Percentiles rank a stretch among this genome's conserved stretches.
Conservation (phyloP, 1,139 yeast species). For the Magnusiomyces clavatus region DNA sequence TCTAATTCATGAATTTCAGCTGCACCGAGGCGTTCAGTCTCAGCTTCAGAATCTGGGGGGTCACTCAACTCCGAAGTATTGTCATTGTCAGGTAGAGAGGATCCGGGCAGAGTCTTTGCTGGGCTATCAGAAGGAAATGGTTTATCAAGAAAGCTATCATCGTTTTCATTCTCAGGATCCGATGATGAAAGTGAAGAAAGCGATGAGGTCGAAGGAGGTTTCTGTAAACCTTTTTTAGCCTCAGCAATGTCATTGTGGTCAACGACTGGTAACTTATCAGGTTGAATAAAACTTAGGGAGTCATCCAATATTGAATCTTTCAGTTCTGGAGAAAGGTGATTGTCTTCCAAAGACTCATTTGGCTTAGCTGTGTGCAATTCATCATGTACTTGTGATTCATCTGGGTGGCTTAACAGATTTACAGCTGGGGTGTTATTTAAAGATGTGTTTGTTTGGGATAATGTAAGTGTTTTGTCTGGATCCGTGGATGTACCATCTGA, state of each 20-base stretch:
- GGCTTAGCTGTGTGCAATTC: too few relatives aligned
- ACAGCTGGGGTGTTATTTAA: too few relatives aligned
- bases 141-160: constrained; percentile 6
- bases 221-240: neutral
- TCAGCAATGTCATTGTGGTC: constrained; percentile 1
- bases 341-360: too few relatives aligned
- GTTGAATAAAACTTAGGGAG: too few relatives aligned
- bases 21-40: constrained; percentile 63
- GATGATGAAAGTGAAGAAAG: constrained; percentile 12
- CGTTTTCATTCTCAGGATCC: constrained; percentile 8
- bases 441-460: too few relatives aligned
- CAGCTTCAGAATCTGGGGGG: constrained; percentile 63
- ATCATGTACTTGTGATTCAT: too few relatives aligned
- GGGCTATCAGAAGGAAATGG: neutral
- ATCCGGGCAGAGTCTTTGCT: neutral
- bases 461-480: too few relatives aligned
- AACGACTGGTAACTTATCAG: neutral
- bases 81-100: too few relatives aligned
- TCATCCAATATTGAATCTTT: too few relatives aligned
- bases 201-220: constrained; percentile 11
- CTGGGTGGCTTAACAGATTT: too few relatives aligned
- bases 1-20: constrained; percentile 9
- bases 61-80: constrained; percentile 50
- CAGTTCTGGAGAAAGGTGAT: too few relatives aligned
- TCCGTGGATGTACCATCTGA: too few relatives aligned